Conservation (phyloP, 441 rosid genomes). For the California macrophylla region DNA sequence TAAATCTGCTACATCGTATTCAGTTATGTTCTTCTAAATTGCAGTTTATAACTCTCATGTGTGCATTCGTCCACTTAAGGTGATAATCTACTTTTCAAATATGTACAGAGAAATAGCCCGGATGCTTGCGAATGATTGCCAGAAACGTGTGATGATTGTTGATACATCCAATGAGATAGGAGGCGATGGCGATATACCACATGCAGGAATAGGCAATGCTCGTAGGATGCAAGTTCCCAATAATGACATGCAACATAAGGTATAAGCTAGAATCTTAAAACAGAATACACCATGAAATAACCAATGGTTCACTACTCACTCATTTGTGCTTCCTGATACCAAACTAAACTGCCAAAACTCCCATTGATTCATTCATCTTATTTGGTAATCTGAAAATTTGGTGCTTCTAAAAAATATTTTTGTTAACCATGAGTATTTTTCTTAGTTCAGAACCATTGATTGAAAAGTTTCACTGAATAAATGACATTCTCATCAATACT, state of each 20-base stretch:
- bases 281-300: neutral
- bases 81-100: slow-evolving; percentile 13
- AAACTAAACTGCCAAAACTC: neutral
- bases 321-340: neutral
- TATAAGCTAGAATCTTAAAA: slow-evolving; percentile 17
- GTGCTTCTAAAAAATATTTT: neutral
- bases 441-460: neutral
- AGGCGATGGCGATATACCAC: slow-evolving; percentile 96
- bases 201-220: slow-evolving; percentile 85
- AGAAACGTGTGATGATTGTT: slow-evolving; percentile 86
- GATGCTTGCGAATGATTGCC: slow-evolving; percentile 79
- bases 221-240: slow-evolving; percentile 91
- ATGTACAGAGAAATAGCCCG: slow-evolving; percentile 68
- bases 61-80: slow-evolving; percentile 7
- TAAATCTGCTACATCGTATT: neutral
- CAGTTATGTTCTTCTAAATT: neutral
- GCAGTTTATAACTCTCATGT: neutral
- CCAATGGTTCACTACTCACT: neutral
- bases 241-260: slow-evolving; percentile 83
- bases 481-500: neutral
- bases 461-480: neutral
- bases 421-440: neutral
- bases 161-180: slow-evolving; percentile 95
- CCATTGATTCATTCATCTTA: slow-evolving; percentile 1
- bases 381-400: neutral